These are phyloP conservation scores for Chlamydomonas reinhardtii DNA, from an alignment of 163 green algal species.

Conservation along the genomic window DNA sequence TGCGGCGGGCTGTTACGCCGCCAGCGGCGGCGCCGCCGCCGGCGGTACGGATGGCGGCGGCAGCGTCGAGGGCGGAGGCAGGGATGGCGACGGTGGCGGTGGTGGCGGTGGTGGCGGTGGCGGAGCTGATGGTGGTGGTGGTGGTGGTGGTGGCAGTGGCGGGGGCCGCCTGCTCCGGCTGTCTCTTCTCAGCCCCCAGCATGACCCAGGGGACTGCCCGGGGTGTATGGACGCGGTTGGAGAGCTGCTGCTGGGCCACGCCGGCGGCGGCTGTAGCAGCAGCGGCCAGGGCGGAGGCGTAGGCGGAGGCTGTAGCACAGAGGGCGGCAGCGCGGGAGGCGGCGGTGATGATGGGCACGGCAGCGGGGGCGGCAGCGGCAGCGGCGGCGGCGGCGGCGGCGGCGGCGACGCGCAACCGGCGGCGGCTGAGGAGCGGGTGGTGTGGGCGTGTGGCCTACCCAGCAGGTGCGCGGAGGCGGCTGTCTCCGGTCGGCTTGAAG, in stretches of 20 bases:
- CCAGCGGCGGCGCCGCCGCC: too few relatives aligned
- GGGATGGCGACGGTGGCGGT: too few relatives aligned
- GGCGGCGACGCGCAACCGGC: too few relatives aligned
- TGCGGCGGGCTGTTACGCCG: too few relatives aligned
- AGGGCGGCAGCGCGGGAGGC: neutral
- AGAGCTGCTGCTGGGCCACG: constrained; percentile 22
- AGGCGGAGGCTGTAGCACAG: too few relatives aligned
- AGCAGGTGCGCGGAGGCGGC: neutral
- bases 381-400: neutral
- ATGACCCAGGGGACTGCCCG: neutral
- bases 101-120: too few relatives aligned
- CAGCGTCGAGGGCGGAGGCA: too few relatives aligned
- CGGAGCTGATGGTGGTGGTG: too few relatives aligned
- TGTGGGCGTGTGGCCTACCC: neutral
- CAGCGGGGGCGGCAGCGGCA: neutral
- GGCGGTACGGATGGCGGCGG: too few relatives aligned
- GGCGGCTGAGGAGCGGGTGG: neutral
- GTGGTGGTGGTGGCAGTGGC: too few relatives aligned
- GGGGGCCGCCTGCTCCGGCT: neutral
- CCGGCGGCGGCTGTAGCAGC: neutral
- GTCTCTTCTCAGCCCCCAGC: neutral
- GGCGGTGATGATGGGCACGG: neutral
- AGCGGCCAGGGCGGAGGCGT: neutral
- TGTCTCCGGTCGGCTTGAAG: too few relatives aligned
- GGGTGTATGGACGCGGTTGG: constrained; percentile 3